Conservation (phyloP, 257 asterid genomes). For the Nicotiana knightiana region DNA sequence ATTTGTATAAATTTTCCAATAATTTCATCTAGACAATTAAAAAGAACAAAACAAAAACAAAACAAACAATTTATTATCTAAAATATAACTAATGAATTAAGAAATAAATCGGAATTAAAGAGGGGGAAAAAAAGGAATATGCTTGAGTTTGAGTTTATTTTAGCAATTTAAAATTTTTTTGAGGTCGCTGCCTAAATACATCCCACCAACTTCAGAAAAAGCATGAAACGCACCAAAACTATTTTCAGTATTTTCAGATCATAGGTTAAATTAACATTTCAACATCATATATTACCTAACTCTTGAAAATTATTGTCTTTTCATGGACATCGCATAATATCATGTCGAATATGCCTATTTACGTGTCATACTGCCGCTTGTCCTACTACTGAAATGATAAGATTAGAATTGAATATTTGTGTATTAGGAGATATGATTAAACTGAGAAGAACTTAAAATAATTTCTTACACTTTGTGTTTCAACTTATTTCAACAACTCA, state of each 20-base stretch:
- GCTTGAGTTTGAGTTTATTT: neutral
- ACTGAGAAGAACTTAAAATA: neutral
- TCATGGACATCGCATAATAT: neutral
- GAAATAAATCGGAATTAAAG: neutral
- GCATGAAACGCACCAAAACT: neutral
- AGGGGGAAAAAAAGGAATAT: neutral
- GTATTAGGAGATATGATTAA: neutral
- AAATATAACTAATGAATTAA: neutral
- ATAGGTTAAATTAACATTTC: neutral
- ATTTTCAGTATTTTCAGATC: neutral
- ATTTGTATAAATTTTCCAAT: neutral
- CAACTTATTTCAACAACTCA: neutral
- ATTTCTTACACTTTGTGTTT: neutral
- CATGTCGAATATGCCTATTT: neutral
- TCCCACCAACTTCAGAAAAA: neutral
- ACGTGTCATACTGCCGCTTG: neutral
- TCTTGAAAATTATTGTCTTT: neutral
- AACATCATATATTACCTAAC: neutral
- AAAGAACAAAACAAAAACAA: neutral
- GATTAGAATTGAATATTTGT: neutral
- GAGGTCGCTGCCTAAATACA: neutral
- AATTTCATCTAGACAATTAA: neutral
- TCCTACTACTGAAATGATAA: neutral
- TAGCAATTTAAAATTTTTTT: neutral
- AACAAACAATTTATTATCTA: neutral